Base-by-base conservation (phyloP, 208 protist genomes). In the Crithidia brevicula region DNA sequence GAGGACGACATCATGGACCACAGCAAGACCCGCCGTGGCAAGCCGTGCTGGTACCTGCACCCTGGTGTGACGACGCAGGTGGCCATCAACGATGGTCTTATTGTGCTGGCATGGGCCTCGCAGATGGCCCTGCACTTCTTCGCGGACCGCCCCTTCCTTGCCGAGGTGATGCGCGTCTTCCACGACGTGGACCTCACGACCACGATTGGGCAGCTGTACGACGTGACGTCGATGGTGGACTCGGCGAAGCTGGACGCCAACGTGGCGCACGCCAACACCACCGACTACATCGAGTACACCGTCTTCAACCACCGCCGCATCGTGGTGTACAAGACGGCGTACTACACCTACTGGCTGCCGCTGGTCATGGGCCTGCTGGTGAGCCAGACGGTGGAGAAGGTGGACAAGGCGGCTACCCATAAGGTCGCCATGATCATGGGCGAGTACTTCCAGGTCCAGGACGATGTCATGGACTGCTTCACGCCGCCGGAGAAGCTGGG, bases 381-480 rank as follows among this genome's bases (percentile, higher is more conserved):
- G 46, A 88, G 78, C 46, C 89, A 84, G 42, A 85, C 87, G 30
- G 34, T 50, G 2, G 64, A 83, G 18, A 68, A 82, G 25, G 89
- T 92, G 47, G 81, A 89, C 31, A 86, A 87, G 67, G 59, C 65
- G 22, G 31, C 67, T 6, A 81, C 92, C n/a, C 67, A 96, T 51
- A 67, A 92, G 42, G 88, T 98, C 36, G 76, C 96, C 10, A 74
- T 98, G 60, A 56, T 94, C 28, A 98, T 99, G 93, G 98, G 98
- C 52, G 92, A 98, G 74, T 99, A 97, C 75, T 99, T 99, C 73
- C 98, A 99, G 81, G 87, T 98, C 38, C 98, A 98, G 86, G 98
- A 99, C 73, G 98, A 99, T 77, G 98, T 97, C 59, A 96, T 99
- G 79, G 98, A 99, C 83, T 98, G 95, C 71, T 99, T 98, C 72